Conservation (phyloP, 139 green algal species). For the Closterium sp. region DNA sequence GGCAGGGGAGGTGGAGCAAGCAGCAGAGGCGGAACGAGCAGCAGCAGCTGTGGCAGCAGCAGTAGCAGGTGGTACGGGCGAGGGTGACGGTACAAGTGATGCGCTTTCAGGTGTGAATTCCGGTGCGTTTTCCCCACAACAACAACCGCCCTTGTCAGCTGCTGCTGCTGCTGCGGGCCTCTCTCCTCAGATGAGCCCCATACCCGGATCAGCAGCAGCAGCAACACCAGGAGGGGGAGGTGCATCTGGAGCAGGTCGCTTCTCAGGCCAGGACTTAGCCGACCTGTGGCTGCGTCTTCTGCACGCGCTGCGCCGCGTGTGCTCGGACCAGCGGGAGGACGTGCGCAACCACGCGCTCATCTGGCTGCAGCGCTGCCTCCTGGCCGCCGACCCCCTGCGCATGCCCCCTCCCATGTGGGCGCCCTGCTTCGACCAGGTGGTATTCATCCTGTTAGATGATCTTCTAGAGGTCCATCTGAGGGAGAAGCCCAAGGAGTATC, state of each 20-base stretch:
- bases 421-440: conserved; percentile 52
- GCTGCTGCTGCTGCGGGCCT: not conserved
- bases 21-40: not conserved
- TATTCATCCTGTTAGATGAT: conserved; percentile 63
- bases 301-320: conserved; percentile 55
- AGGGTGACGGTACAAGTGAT: not conserved
- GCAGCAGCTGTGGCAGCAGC: not conserved
- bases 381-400: conserved; percentile 64
- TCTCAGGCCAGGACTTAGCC: conserved; percentile 42
- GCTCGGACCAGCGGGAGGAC: conserved; percentile 51
- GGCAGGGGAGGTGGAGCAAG: not conserved
- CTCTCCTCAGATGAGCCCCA: not conserved
- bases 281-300: conserved; percentile 67
- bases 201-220: not conserved
- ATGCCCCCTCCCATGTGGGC: conserved; percentile 62
- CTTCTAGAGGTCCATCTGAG: conserved; percentile 28
- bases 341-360: conserved; percentile 65
- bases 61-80: not conserved
- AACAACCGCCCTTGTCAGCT: not conserved
- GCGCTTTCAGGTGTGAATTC: not conserved
- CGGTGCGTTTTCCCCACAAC: not conserved
- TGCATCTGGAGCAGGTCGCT: not conserved
- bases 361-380: conserved; percentile 68
- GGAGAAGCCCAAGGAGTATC: conserved; percentile 31
- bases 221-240: not conserved